Evolutionary conservation across 768 basidiomycete species (phyloP).

Genomic region (Tylopilus plumbeoviolaceoides): DNA sequence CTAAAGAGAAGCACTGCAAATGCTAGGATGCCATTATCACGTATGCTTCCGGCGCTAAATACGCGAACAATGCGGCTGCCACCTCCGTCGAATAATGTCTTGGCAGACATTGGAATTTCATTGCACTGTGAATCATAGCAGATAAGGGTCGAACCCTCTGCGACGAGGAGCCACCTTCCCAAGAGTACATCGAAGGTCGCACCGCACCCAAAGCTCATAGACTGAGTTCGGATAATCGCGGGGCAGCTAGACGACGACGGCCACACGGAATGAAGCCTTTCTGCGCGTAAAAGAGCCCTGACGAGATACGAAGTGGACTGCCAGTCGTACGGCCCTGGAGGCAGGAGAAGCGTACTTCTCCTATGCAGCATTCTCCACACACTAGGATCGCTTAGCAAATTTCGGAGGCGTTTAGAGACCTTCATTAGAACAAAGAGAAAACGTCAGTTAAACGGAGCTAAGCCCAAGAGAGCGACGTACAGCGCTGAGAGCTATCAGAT

Average conservation of each 20-base stretch:
- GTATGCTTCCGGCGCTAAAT: neutral
- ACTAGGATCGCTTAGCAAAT: slow-evolving; percentile 1
- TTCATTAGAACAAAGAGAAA: neutral
- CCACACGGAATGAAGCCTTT: slow-evolving; percentile 4
- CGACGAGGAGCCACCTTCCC: slow-evolving; percentile 10
- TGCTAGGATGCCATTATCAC: slow-evolving; percentile 3
- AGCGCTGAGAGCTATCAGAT: slow-evolving; percentile 2
- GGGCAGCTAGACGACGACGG: neutral
- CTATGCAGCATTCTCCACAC: slow-evolving; percentile 4
- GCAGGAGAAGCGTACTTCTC: neutral
- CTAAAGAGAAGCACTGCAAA: slow-evolving; percentile 6
- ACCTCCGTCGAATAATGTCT: neutral
- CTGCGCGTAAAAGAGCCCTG: slow-evolving; percentile 2
- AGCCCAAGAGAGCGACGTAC: neutral
- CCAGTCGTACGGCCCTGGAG: slow-evolving; percentile 11
- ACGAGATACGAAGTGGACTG: slow-evolving; percentile 8
- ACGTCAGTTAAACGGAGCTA: neutral
- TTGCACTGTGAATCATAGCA: slow-evolving; percentile 9
- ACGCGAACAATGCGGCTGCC: slow-evolving; percentile 1
- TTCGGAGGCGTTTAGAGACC: slow-evolving; percentile 2
- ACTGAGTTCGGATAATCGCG: neutral
- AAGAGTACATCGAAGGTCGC: slow-evolving; percentile 4
- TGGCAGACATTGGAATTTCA: neutral
- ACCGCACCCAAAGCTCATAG: neutral
- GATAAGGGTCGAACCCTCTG: slow-evolving; percentile 2